Evolutionary conservation across 2,329 filamentous ascomycete species (phyloP), one percentile per base, ranked within the genome.

Genomic region (Trichoderma atrobrunneum): DNA sequence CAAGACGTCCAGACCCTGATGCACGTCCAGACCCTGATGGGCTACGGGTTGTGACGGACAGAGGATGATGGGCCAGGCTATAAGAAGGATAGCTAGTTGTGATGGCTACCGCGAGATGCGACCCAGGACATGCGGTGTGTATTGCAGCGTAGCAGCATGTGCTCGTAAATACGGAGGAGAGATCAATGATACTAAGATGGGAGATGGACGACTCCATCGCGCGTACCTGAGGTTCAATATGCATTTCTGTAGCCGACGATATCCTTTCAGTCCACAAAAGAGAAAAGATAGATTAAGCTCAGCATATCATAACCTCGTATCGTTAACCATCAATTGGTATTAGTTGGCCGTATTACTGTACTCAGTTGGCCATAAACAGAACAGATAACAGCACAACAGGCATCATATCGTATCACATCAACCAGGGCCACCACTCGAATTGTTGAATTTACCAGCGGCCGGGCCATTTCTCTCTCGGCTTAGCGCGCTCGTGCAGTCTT

Each of bases 401-500:
- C 43, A 51, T 51, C n/a, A 24, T 21, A 48, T 48, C 43, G 3
- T 39, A 48, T 48, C 43, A 48, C 43, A 48, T n/a, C 16, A 43
- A 48, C 43, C 43, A 48, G 43, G 43, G 43, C 61, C 28, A 30
- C 16, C 16, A 43, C 34, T 30, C 61, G 36, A 63, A 51, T 68
- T 68, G 56, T 68, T 60, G 65, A 59, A 67, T 34, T 60, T 6
- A 7, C 36, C 21, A 18, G 36, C 57, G 39, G 57, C 14, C 57
- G 28, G 70, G 10, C 62, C 62, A 61, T 39, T 14, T 18, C 62
- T 12, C 62, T 54, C 39, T 39, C 26, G 30, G 57, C 30, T 24
- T 70, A 62, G 57, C 28, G 57, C 43, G n/a, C 59, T 36, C 39
- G 67, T 61, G 67, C 67, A 70, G 34, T 60, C 26, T 71, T 66